Conservation (phyloP, 2,329 filamentous ascomycete genomes). For the Colletotrichum shisoi region DNA sequence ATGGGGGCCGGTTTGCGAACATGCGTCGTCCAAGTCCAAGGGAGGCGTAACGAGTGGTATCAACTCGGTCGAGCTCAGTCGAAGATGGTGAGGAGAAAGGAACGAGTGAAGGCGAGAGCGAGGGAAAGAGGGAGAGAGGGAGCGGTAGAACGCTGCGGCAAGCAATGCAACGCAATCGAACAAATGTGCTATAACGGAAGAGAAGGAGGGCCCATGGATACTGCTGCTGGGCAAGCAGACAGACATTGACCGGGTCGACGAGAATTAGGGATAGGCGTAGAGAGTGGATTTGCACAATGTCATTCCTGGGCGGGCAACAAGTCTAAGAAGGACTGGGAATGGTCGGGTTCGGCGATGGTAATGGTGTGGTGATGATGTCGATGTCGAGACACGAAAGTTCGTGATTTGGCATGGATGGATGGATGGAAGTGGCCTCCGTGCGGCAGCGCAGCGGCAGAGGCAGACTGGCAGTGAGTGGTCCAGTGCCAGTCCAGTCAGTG, state of each 20-base stretch:
- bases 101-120: slow-evolving; percentile 8
- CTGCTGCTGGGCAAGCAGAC: slow-evolving; percentile 16
- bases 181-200: slow-evolving; percentile 33
- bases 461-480: background rate
- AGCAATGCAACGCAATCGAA: slow-evolving; percentile 25
- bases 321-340: too few species aligned
- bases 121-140: too few species aligned
- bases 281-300: slow-evolving; percentile 5
- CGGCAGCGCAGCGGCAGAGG: slow-evolving; percentile 1
- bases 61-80: slow-evolving; percentile 5
- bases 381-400: slow-evolving; percentile 24
- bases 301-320: slow-evolving; percentile 18
- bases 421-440: slow-evolving; percentile 22
- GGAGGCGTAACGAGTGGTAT: slow-evolving; percentile 16
- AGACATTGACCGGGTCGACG: slow-evolving; percentile 30
- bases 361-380: background rate
- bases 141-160: slow-evolving; percentile 9
- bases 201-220: slow-evolving; percentile 34
- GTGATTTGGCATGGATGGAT: slow-evolving; percentile 25
- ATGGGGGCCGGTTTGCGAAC: background rate
- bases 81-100: slow-evolving; percentile 5
- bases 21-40: background rate
- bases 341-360: background rate
- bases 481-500: slow-evolving; percentile 8
- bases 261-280: background rate